A percentile compares a stretch with the other conserved stretches of the same genome.
These are phyloP conservation scores for Pseudogymnoascus sp. DNA, from an alignment of 2,329 filamentous ascomycete genomes.

Conservation along the genomic window DNA sequence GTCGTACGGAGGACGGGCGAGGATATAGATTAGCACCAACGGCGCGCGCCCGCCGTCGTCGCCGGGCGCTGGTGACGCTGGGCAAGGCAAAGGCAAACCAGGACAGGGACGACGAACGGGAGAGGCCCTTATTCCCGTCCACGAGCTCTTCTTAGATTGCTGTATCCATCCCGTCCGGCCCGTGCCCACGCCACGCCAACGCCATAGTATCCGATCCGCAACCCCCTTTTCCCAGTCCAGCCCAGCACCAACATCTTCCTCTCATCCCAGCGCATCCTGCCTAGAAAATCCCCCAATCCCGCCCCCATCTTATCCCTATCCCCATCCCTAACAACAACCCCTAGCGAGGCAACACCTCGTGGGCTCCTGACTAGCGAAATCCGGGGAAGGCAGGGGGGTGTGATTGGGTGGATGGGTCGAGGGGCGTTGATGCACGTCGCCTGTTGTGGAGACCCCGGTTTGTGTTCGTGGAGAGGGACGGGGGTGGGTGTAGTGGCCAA, in stretches of 20 bases:
- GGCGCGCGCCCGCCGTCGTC: not conserved
- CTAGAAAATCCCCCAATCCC: not conserved
- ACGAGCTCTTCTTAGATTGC: not conserved
- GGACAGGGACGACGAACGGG: not conserved
- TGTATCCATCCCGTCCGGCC: not conserved
- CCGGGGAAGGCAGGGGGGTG: not conserved
- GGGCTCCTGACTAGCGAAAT: not conserved
- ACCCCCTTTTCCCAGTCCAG: not conserved
- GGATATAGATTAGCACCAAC: not conserved
- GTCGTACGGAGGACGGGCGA: not conserved
- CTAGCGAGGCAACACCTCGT: not conserved
- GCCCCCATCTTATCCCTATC: not conserved
- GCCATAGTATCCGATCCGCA: not conserved
- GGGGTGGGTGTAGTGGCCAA: not conserved
- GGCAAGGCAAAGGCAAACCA: not conserved
- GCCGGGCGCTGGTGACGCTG: not conserved
- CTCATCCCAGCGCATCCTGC: not conserved
- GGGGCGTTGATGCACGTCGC: not conserved
- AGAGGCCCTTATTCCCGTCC: not conserved
- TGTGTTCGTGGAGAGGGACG: not conserved
- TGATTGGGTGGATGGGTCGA: not conserved
- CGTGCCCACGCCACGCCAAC: not conserved
- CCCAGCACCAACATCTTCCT: too few species aligned
- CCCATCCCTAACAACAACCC: not conserved
- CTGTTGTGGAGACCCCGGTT: not conserved